A percentile compares a stretch with the other conserved stretches of the same genome.
phyloP scores from a whole-genome alignment of 1,139 yeast genomes.

The Lodderomyces elongisporus region DNA sequence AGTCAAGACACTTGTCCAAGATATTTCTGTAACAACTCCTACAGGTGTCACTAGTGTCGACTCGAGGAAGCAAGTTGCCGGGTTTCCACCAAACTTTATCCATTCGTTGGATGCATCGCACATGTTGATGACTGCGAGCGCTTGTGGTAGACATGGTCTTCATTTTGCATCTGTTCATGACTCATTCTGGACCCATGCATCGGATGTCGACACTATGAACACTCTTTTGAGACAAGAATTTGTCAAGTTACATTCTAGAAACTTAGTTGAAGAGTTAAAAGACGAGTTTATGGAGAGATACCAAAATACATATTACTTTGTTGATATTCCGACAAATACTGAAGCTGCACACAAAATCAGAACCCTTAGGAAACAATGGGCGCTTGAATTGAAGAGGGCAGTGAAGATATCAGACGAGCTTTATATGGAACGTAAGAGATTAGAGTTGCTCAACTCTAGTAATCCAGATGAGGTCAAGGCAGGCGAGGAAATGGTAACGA shows the following conservation, averaged over 20 bases:
- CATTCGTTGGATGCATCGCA: conserved; percentile 97
- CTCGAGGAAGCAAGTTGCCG: conserved; percentile 83
- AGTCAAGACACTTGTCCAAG: conserved; percentile 75
- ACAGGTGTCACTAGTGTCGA: conserved; percentile 78
- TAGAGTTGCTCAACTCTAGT: conserved; percentile 47
- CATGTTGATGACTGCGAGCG: conserved; percentile 84
- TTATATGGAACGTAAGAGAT: conserved; percentile 62
- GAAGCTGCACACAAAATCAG: conserved; percentile 51
- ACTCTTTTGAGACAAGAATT: conserved; percentile 71
- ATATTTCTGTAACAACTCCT: conserved; percentile 79
- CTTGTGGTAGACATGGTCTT: conserved; percentile 62
- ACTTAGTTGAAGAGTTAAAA: conserved; percentile 64
- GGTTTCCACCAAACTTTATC: conserved; percentile 93
- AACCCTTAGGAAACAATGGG: conserved; percentile 46
- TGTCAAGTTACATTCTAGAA: conserved; percentile 68
- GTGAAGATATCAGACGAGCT: conserved; percentile 71
- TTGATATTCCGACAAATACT: conserved; percentile 48
- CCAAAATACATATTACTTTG: conserved; percentile 60
- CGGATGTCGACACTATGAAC: conserved; percentile 74
- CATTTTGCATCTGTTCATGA: conserved; percentile 97
- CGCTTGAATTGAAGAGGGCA: conserved; percentile 49
- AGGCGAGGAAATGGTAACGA: conserved; percentile 63
- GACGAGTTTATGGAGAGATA: conserved; percentile 82
- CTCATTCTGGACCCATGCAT: conserved; percentile 97
- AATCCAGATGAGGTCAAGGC: conserved; percentile 44